These are phyloP conservation scores for Saturnispora hagleri DNA, from an alignment of 805 yeast genomes.

Conservation along the genomic window DNA sequence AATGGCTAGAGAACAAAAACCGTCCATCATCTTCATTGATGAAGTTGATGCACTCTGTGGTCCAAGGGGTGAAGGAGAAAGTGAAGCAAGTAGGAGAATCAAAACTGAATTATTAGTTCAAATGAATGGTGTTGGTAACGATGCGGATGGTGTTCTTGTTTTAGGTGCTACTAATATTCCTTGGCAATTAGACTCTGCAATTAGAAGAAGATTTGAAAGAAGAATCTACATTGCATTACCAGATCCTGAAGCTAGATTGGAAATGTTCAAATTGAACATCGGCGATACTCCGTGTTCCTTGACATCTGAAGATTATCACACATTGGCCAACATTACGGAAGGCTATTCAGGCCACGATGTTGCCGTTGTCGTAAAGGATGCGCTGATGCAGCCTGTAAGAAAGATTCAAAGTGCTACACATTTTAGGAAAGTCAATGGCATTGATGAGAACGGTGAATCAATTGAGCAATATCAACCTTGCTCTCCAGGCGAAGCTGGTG, in stretches of 20 bases:
- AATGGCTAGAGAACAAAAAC: conserved; percentile 95
- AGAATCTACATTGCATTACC: conserved; percentile 94
- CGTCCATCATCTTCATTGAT: conserved; percentile 92
- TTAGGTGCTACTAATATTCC: conserved; percentile 98
- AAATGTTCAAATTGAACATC: conserved; percentile 90
- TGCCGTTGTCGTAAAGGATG: conserved; percentile 94
- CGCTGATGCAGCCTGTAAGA: conserved; percentile 95
- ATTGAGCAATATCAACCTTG: conserved; percentile 69
- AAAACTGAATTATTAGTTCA: conserved; percentile 94
- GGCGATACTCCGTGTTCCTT: conserved; percentile 83
- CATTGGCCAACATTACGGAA: conserved; percentile 86
- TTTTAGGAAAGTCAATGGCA: conserved; percentile 53
- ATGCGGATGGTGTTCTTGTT: conserved; percentile 83
- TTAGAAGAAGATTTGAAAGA: conserved; percentile 90
- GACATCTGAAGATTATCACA: conserved; percentile 60
- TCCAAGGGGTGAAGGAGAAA: conserved; percentile 95
- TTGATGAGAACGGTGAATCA: conserved; percentile 27
- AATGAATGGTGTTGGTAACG: conserved; percentile 99
- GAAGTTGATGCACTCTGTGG: conserved; percentile 98
- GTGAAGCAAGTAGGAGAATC: conserved; percentile 92
- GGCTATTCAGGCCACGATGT: conserved; percentile 98
- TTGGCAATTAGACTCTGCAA: conserved; percentile 97
- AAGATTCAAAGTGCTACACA: conserved; percentile 95
- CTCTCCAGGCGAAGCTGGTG: conserved; percentile 90
- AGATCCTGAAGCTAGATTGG: conserved; percentile 82